These are phyloP conservation scores for Phylloporus sp. DNA, from an alignment of 768 basidiomycete genomes.

Conservation along the genomic window DNA sequence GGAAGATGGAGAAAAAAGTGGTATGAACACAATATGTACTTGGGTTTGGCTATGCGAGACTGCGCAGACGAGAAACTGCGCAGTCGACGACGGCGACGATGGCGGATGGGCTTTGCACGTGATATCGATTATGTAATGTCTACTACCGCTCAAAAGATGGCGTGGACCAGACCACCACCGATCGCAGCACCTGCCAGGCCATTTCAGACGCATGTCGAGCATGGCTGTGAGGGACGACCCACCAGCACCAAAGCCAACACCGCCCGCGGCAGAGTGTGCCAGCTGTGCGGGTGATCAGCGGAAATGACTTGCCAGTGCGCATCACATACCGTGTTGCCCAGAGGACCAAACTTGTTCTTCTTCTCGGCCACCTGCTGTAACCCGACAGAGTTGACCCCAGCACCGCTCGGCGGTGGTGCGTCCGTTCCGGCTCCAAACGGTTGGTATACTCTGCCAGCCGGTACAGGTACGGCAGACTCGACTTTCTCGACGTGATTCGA, in stretches of 20 bases:
- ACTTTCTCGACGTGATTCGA: conserved; percentile 67
- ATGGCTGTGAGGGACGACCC: conserved; percentile 15
- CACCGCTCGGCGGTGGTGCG: conserved; percentile 26
- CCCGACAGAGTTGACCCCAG: conserved; percentile 28
- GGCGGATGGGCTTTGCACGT: conserved; percentile 14
- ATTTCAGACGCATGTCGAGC: background rate
- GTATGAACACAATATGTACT: conserved; percentile 11
- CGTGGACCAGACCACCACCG: conserved; percentile 44
- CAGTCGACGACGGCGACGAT: background rate
- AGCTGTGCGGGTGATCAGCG: conserved; percentile 33
- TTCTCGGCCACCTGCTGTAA: conserved; percentile 37
- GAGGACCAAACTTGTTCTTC: conserved; percentile 53
- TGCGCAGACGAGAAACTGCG: conserved; percentile 10
- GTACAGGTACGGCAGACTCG: conserved; percentile 3
- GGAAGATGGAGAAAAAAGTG: background rate
- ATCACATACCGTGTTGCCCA: conserved; percentile 51
- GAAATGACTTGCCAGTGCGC: conserved; percentile 1
- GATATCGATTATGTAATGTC: conserved; percentile 20
- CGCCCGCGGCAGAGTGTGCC: conserved; percentile 60
- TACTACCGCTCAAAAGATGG: conserved; percentile 37
- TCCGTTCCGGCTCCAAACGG: conserved; percentile 37
- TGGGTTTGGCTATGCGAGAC: conserved; percentile 11
- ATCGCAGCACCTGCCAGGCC: conserved; percentile 42
- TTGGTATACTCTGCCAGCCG: conserved; percentile 24
- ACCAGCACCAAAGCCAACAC: conserved; percentile 77